Base-by-base conservation (phyloP, 352 stramenopile species). In the Pythium insidiosum region DNA sequence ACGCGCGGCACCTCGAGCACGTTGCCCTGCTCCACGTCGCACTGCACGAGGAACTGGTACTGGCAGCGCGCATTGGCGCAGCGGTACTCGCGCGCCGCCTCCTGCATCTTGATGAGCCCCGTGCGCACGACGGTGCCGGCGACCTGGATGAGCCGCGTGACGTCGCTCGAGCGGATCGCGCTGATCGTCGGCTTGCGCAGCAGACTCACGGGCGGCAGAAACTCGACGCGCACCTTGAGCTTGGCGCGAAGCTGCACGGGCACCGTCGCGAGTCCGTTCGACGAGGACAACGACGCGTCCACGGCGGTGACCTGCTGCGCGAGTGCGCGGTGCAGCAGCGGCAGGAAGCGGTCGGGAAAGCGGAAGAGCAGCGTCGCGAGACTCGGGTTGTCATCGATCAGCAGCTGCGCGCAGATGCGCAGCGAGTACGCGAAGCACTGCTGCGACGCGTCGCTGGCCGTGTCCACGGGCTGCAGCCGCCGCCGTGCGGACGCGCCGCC, bases 61-160 rank as follows among this genome's bases (percentile, higher is more conserved):
- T 69, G 62, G 54, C 91, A 98, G 1, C 53, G 50, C 0, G 56
- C 54, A 34, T 75, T 93, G 19, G 63, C 56, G 63, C 94, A 98
- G 47, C 73, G 63, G 51, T 97, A 97, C 31, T 85, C 68, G 19
- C 89, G 66, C 41, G 78, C 64, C 6, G 58, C 82, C 66, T 98
- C 91, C 53, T 97, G 86, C 91, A 98, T 97, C 55, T 96, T 95
- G 34, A 85, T 82, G 47, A 89, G 81, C 16, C 83, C 84, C 5
- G 89, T 93, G 28, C 93, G 77, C 33, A 98, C 86, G n/a, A 97
- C 88, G 0, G 73, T 88, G 38, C 74, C 88, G 26, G 61, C 73
- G 43, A 95, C 73, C 51, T 95, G 84, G 19, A 96, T 81, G 24
- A 95, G 58, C 25, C 66, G 62, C 58, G 86, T 95, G 2, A 98